Percentiles rank a stretch among this genome's conserved stretches.
These are phyloP conservation scores for Aspergillus cristatus DNA, from an alignment of 495 filamentous ascomycete species.

Conservation along the genomic window DNA sequence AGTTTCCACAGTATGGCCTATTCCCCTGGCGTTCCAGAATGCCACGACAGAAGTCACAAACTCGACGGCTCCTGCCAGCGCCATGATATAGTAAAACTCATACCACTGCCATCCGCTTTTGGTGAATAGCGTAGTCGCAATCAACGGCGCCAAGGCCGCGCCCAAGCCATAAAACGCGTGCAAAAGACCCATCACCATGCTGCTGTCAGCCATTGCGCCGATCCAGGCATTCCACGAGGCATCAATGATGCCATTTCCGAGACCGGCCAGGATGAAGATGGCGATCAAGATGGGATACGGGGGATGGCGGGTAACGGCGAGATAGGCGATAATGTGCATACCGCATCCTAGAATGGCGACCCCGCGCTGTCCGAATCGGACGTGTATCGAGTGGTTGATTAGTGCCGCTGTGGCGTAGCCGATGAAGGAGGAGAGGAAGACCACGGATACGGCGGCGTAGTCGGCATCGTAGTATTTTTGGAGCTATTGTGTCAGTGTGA, in stretches of 20 bases:
- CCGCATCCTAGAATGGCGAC: slow-evolving; percentile 53
- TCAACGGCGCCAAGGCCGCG: slow-evolving; percentile 37
- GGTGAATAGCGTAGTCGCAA: slow-evolving; percentile 42
- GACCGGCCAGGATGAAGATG: slow-evolving; percentile 42
- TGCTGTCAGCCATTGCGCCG: slow-evolving; percentile 44
- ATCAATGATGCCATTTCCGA: slow-evolving; percentile 47
- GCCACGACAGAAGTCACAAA: neutral
- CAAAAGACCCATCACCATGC: slow-evolving; percentile 41
- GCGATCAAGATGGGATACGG: slow-evolving; percentile 44
- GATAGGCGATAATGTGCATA: slow-evolving; percentile 49
- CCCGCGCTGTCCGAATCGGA: slow-evolving; percentile 57
- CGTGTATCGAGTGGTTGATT: slow-evolving; percentile 42
- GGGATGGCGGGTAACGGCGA: slow-evolving; percentile 41
- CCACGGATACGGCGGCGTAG: slow-evolving; percentile 43
- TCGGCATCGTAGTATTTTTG: slow-evolving; percentile 42
- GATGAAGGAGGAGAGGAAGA: slow-evolving; percentile 47
- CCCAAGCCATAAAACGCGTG: slow-evolving; percentile 48
- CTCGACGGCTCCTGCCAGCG: slow-evolving; percentile 8
- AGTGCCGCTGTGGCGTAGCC: slow-evolving; percentile 44
- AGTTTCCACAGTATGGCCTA: neutral
- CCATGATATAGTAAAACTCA: slow-evolving; percentile 47
- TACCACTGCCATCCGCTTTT: slow-evolving; percentile 37
- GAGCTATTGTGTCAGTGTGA: slow-evolving; percentile 22
- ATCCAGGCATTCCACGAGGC: slow-evolving; percentile 53
- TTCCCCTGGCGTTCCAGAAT: slow-evolving; percentile 4